Evolutionary conservation across 345 rosid genomes (phyloP).

Genomic region (Populus deltoides): DNA sequence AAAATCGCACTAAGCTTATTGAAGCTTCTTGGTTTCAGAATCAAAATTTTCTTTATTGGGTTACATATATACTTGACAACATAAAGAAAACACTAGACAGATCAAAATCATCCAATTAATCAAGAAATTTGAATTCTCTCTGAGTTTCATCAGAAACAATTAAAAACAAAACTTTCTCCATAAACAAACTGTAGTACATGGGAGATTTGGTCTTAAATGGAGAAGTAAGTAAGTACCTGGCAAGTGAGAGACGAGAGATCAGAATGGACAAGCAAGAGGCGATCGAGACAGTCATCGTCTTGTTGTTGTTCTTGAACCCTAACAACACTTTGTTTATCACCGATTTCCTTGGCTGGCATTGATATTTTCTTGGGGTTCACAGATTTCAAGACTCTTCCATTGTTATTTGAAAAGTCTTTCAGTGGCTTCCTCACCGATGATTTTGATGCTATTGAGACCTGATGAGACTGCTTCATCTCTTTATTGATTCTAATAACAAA

Average conservation of each 20-base stretch:
- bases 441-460: neutral
- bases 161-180: neutral
- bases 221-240: conserved; percentile 39
- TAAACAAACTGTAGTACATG: neutral
- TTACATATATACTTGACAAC: neutral
- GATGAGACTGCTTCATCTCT: neutral
- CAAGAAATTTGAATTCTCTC: neutral
- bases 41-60: neutral
- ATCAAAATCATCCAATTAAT: neutral
- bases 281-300: conserved; percentile 40
- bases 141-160: neutral
- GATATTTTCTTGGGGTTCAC: conserved; percentile 19
- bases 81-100: neutral
- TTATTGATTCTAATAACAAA: neutral
- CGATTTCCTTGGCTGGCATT: conserved; percentile 11
- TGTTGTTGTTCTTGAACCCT: conserved; percentile 8
- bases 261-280: conserved; percentile 63
- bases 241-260: conserved; percentile 52
- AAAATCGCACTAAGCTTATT: neutral
- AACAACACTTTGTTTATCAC: neutral
- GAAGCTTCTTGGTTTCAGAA: neutral
- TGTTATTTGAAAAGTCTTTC: conserved; percentile 31
- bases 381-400: conserved; percentile 27
- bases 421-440: conserved; percentile 36
- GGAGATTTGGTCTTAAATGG: neutral